Evolutionary conservation across 2,329 filamentous ascomycete species (phyloP), one percentile per base, ranked within the genome.

Genomic region (Trichoderma koningii): DNA sequence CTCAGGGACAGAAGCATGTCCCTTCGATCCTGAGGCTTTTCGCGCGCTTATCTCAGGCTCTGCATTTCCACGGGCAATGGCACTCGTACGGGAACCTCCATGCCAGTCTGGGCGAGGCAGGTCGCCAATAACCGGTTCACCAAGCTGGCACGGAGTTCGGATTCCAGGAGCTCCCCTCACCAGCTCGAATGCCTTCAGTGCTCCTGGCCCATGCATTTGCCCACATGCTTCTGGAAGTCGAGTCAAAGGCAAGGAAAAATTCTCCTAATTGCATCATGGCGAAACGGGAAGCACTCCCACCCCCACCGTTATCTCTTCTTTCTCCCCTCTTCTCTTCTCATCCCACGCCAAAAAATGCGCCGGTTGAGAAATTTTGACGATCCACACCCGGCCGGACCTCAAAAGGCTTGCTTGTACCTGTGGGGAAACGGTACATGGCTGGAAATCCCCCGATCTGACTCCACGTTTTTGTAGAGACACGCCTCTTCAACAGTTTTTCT

Each of bases 391-490:
- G 34, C 14, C 12, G 10, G 34, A 7, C 30, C 34, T 48, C 21
- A 3, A 38, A 28, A 3, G 15, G 12, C 30, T 34, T 10, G 10
- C 3, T 65, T 65, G 63, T 65, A 65, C 55, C 55, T 65, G 63
- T 65, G 63, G 63, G 63, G 63, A 65, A 65, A 61, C 53, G 55
- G 47, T 65, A 65, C 63, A 52, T 61, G 19, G 44, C 26, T 26
- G 47, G 44, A 60, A 51, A 59, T 61, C 47, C 53, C 34, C 63
- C 55, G 63, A 65, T 51, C 55, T 53, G 63, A 60, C 63, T 65
- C 63, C 63, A 65, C 63, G 63, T 65, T 65, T 65, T 65, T 38
- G 53, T 65, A 65, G 63, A 34, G n/a, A 59, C 63, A 65, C 63
- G 55, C 63, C 63, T 55, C 61, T 53, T 52, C 17, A 14, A 3